Evolutionary conservation across 192 early-diverging fungal species (phyloP), one percentile per base, ranked within the genome.

Genomic region (Coemansia sp.): DNA sequence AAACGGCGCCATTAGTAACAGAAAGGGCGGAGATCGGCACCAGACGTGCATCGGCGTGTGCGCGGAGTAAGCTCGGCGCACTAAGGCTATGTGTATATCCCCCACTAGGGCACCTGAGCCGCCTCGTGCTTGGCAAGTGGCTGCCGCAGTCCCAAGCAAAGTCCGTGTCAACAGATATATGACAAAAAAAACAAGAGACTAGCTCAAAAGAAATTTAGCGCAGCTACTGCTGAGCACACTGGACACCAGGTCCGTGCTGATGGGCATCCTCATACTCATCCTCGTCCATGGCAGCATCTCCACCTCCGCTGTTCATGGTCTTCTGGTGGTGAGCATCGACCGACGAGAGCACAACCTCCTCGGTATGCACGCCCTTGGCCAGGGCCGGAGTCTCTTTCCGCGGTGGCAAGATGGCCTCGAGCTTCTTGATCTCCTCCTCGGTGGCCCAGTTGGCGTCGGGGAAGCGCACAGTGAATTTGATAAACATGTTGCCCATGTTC

Each of bases 391-490:
- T 63, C 8, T 77, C 48, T 26, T 81, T 70, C 56, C 94, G 83
- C 36, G 90, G 60, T 2, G 98, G 98, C 54, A 99, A 83, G 59
- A 94, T 87, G 4, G 60, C 66, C 62, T 94, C 91, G 35, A 99
- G 87, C 63, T 83, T 70, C 56, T 84, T 84, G 63, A 96, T 84
- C 40, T 84, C 81, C 48, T 86, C 84, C 48, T 84, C 74, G 17
- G 82, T 67, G 35, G 89, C 82, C 89, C 91, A 96, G 86, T 94
- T 90, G 53, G 84, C 44, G 19, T 78, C 72, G 11, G 98, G 98
- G 91, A 99, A 99, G 42, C 86, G 85, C 60, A 99, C 84, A 43
- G 89, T 88, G 67, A 99, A 99, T 67, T 90, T 90, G 74, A 97
- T 74, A 70, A 91, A 97, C 22, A 99, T 76, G 80, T 93, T 93